Evolutionary conservation across 2,329 filamentous ascomycete species (phyloP).

Genomic region (Colletotrichum viniferum): DNA sequence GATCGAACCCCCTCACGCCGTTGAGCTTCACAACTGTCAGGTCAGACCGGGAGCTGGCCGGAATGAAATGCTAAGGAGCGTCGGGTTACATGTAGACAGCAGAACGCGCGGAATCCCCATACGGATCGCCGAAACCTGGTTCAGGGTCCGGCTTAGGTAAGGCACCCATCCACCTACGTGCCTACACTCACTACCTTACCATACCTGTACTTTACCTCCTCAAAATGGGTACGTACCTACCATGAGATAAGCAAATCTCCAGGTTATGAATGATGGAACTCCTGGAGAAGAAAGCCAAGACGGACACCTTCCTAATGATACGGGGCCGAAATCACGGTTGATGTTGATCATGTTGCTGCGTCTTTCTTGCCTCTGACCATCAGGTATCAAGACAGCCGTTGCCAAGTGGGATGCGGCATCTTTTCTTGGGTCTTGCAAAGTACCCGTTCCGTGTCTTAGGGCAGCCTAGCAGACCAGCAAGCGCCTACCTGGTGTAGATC

Average conservation of each 20-base stretch:
- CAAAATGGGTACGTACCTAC: not conserved
- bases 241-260: not conserved
- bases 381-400: not conserved
- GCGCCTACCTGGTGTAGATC: not conserved
- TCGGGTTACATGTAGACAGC: not conserved
- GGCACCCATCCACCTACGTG: not conserved
- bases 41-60: not conserved
- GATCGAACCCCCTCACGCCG: not conserved
- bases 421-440: not conserved
- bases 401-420: slow-evolving; percentile 5
- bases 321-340: not conserved
- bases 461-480: not conserved
- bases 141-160: slow-evolving; percentile 9
- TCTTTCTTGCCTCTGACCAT: not conserved
- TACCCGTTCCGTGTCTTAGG: not conserved
- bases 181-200: too few relatives aligned
- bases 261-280: not conserved
- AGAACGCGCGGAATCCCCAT: not conserved
- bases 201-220: not conserved
- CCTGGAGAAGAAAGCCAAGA: not conserved
- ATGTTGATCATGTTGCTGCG: not conserved
- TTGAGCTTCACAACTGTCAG: not conserved
- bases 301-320: not conserved
- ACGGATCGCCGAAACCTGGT: not conserved
- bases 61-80: slow-evolving; percentile 1